Percentiles rank a stretch among this genome's conserved stretches.
Conservation (phyloP, 768 basidiomycete genomes). For the Pleurotus salmoneostramineus region DNA sequence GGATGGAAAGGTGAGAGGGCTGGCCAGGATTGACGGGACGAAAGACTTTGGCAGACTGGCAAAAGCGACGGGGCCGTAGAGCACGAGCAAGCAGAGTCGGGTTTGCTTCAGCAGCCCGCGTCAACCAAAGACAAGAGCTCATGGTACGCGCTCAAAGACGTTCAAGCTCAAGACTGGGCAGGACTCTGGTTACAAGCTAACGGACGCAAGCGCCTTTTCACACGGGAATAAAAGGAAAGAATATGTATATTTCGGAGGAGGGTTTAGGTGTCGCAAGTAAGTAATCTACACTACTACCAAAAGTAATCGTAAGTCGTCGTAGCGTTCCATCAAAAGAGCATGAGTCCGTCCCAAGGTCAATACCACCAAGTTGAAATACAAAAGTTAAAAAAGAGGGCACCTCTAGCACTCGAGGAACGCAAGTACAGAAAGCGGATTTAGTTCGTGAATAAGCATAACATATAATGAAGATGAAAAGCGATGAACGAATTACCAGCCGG, state of each 20-base stretch:
- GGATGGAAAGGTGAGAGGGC: constrained; percentile 40
- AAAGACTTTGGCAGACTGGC: not conserved
- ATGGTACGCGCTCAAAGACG: not conserved
- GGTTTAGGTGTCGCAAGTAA: constrained; percentile 5
- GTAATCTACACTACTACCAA: constrained; percentile 8
- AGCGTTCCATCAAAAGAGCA: constrained; percentile 8
- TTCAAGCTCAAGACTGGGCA: no score
- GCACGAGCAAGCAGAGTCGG: not conserved
- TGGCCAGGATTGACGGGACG: not conserved
- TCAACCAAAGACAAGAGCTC: not conserved
- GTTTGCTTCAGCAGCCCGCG: not conserved
- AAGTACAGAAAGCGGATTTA: constrained; percentile 4
- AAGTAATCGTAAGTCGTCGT: constrained; percentile 7
- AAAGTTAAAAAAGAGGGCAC: not conserved
- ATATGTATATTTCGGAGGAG: constrained; percentile 3
- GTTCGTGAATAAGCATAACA: constrained; percentile 8
- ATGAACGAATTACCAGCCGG: constrained; percentile 44
- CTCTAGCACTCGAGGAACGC: not conserved
- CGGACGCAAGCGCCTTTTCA: constrained; percentile 1
- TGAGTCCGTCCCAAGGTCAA: constrained; percentile 7
- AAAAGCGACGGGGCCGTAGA: not conserved
- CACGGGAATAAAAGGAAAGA: not conserved
- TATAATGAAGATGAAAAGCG: constrained; percentile 26
- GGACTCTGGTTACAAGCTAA: no score
- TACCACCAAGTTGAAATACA: constrained; percentile 3